Conservation (phyloP, 139 green algal species). For the Gonium pectorale region DNA sequence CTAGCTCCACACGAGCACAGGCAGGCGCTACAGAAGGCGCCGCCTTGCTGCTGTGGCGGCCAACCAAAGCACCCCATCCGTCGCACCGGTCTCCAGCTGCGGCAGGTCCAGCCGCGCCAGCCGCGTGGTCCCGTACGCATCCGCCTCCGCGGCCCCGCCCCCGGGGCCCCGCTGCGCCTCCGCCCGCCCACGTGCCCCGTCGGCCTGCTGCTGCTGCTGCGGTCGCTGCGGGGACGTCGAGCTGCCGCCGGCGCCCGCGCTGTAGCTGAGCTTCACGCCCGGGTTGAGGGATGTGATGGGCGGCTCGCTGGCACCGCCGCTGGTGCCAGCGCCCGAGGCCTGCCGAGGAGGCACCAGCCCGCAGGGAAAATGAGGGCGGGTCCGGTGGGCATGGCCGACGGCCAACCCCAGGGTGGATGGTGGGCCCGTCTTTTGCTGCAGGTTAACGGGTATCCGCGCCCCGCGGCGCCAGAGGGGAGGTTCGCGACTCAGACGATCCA, state of each 20-base stretch:
- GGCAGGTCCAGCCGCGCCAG: constrained; percentile 38
- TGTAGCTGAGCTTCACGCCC: constrained; percentile 26
- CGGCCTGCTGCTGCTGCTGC: background rate
- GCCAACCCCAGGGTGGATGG: no score
- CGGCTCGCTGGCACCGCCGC: background rate
- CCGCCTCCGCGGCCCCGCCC: background rate
- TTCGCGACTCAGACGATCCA: background rate
- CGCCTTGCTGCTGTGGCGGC: no score
- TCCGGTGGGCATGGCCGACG: no score
- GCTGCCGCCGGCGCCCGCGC: background rate
- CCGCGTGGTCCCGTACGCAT: background rate
- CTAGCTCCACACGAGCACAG: no score
- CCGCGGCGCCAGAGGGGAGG: no score
- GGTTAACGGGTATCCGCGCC: background rate
- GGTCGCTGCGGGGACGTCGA: background rate
- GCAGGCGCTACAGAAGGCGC: no score
- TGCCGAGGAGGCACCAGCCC: background rate
- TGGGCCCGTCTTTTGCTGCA: background rate
- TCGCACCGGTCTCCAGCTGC: constrained; percentile 42
- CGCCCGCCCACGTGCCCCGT: background rate
- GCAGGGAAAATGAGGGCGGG: background rate
- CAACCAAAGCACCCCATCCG: no score
- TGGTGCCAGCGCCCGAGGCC: background rate
- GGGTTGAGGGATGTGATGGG: background rate
- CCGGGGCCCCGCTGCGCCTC: background rate